Evolutionary conservation across 1,284 basidiomycete genomes (phyloP), one percentile per base, ranked within the genome.

Genomic region (Pascua guehoae): DNA sequence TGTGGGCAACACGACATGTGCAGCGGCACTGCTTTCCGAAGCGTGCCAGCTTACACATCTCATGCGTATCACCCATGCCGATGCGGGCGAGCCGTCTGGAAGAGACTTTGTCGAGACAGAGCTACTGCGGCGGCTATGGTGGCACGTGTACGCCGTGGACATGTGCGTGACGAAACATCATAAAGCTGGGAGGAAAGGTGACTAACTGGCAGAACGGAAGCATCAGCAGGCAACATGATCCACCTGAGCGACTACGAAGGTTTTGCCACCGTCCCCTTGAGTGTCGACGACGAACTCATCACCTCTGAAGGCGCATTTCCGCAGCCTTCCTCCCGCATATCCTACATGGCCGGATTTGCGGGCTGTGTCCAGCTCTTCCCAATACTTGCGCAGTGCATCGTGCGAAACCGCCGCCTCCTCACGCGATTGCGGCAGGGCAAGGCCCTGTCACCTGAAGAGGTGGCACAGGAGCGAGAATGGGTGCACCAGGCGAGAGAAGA

Each of bases 251-350:
- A 69, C 41, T 56, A 58, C 32, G 66, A 69, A 41, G 66, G 66
- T 14, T 40, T 63, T 2, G 63, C 66, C 1, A 65, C 66, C 0
- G 32, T 65, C 11, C 68, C 68, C 2, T 53, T 65, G 24, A 59
- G 62, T 38, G 54, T 68, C 1, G 68, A 69, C 62, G 68, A 69
- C 62, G 68, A 69, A 42, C 63, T 61, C 47, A 58, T 69, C 40
- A 64, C 68, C 8, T 49, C 51, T 18, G 49, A 51, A 5, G 50
- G 56, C 7, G n/a, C 51, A 17, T 47, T 56, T 7, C 52, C 54
- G 4, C 64, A 64, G 41, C 63, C 61, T 0, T 17, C 40, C 7
- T 43, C 48, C 11, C 47, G 24, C 2, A 37, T 53, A 4, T 54
- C 52, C 39, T 65, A 68, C 46, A 68, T 70, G 53, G 46, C 62